phyloP scores from a whole-genome alignment of 2,329 filamentous ascomycete species.

The Fusarium guadeloupense region DNA sequence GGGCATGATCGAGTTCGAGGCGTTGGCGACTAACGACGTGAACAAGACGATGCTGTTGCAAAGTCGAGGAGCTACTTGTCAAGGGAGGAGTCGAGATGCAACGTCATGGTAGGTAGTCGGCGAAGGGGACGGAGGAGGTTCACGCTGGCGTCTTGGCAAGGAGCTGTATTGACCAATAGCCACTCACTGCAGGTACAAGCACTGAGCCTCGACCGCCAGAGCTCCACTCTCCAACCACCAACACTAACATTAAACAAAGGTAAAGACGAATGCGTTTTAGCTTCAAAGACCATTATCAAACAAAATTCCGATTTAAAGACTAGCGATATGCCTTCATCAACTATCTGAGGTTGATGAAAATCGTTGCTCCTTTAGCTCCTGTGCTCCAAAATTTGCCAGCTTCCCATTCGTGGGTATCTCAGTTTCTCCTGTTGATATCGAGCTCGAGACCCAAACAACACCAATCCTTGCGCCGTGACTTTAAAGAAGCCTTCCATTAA shows the following conservation, averaged over 20 bases:
- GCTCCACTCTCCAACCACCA: conserved; percentile 27
- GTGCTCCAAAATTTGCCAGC: background rate
- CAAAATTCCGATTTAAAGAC: background rate
- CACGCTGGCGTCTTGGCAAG: conserved; percentile 38
- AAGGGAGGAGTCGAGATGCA: conserved; percentile 36
- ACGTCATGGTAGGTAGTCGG: conserved; percentile 42
- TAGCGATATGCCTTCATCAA: background rate
- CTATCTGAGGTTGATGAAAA: background rate
- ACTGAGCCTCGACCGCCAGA: conserved; percentile 15
- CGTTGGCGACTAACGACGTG: background rate
- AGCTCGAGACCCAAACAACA: background rate
- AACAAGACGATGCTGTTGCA: conserved; percentile 21
- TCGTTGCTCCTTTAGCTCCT: background rate
- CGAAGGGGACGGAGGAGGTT: conserved; percentile 45
- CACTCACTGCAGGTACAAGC: conserved; percentile 33
- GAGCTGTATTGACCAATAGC: conserved; percentile 37
- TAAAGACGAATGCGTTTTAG: conserved; percentile 5
- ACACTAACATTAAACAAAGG: background rate
- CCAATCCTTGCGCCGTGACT: background rate
- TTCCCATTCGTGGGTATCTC: background rate
- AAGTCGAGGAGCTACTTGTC: conserved; percentile 26
- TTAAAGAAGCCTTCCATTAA: no score
- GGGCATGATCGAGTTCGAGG: conserved; percentile 29
- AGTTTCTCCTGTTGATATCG: background rate
- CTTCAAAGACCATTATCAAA: background rate